Conservation (phyloP, 2,329 filamentous ascomycete species). For the Fusarium praegraminearum region DNA sequence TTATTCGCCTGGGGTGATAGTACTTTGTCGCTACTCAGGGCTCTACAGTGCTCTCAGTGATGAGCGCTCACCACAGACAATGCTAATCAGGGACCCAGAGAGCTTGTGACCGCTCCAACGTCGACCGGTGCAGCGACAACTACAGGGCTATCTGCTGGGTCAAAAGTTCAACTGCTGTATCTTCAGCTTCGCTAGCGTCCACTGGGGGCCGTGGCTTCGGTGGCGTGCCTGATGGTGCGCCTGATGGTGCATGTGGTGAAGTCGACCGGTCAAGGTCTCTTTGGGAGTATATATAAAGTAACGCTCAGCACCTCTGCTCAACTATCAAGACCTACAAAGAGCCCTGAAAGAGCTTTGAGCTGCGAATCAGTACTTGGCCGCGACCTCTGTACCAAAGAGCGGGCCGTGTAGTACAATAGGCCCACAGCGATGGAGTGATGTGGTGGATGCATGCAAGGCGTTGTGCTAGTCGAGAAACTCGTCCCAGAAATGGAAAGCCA, state of each 20-base stretch:
- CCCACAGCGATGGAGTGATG: constrained; percentile 42
- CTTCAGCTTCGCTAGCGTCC: constrained; percentile 41
- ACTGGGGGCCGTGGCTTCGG: constrained; percentile 46
- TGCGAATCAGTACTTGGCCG: constrained; percentile 20
- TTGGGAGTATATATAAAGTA: constrained; percentile 32
- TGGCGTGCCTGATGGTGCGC: constrained; percentile 45
- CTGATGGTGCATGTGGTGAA: constrained; percentile 33
- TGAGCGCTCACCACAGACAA: background rate
- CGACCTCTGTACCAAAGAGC: constrained; percentile 16
- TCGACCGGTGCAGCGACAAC: background rate
- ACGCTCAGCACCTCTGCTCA: background rate
- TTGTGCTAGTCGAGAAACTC: constrained; percentile 46
- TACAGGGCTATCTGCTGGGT: background rate
- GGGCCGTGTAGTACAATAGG: constrained; percentile 33
- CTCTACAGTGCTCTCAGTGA: constrained; percentile 1
- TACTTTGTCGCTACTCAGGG: constrained; percentile 33
- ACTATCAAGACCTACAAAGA: constrained; percentile 11
- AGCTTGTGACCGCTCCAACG: background rate
- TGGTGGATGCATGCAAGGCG: constrained; percentile 48
- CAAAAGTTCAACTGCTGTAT: constrained; percentile 22
- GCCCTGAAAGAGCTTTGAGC: constrained; percentile 6
- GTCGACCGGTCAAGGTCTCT: constrained; percentile 31
- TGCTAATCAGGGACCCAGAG: background rate
- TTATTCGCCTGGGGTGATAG: constrained; percentile 28
- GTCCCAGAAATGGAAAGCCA: constrained; percentile 42